Evolutionary conservation across 139 green algal species (phyloP), one percentile per base, ranked within the genome.

Genomic region (Chlamydomonas sp.): DNA sequence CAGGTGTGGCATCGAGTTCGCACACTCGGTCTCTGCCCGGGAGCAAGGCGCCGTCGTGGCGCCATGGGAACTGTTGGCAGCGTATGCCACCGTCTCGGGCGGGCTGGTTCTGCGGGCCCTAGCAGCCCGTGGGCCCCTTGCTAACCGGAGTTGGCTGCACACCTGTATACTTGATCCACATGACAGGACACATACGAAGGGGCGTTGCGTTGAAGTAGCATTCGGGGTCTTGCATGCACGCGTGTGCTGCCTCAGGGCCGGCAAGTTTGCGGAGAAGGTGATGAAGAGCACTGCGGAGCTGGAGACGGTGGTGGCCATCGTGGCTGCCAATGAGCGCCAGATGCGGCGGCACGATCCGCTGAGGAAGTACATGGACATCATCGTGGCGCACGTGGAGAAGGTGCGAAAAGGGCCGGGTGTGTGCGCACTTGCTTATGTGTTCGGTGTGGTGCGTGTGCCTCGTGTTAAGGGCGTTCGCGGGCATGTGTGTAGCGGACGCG

Each of bases 311-410:
- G 91, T 95, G 18, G 93, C 90, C 85, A 91, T 95, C 83, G 92
- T 96, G 59, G 85, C 86, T 31, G 93, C 93, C 63, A 96, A 94
- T 77, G 79, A 93, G 80, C 89, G 87, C 57, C 94, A 97, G 91
- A 97, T 99, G 92, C 88, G 95, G 57, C 91, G 95, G 0, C 89
- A 92, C 17, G 96, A 98, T 87, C 87, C 92, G 1, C 88, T 98
- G 85, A 88, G 93, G 1, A 91, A 92, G 66, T 94, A 94, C 92
- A 97, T 97, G 93, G 94, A 98, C 75, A 90, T 94, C 7, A 94
- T 98, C 63, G 91, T 94, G 57, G 86, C 88, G 10, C 80, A 91
- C 17, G 84, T 88, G 75, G 83, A 92, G 80, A 86, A 92, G 78
- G 92, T 85, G 71, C 1, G 77, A 0, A 15, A 17, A 18, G 7